Evolutionary conservation across 2,329 filamentous ascomycete genomes (phyloP).

Genomic region (Aspergillus caelatus): DNA sequence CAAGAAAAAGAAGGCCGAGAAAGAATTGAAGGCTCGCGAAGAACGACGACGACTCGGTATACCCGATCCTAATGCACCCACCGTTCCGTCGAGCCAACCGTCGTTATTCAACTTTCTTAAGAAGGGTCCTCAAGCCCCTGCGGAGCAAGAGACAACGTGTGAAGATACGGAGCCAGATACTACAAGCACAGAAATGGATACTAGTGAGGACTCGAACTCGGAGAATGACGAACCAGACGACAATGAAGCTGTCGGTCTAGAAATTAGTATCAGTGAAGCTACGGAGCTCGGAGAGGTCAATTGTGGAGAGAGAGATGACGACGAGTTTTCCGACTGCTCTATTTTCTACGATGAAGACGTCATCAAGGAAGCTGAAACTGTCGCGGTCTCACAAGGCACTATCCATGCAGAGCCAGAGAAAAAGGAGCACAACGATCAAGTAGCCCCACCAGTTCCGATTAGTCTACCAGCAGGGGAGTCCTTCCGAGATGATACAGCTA

Average conservation of each 20-base stretch:
- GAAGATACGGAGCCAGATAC: conserved; percentile 17
- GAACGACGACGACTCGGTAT: conserved; percentile 35
- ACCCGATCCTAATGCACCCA: conserved; percentile 34
- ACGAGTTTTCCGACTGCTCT: conserved; percentile 39
- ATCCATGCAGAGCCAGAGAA: background rate
- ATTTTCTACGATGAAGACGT: conserved; percentile 35
- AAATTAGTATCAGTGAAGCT: background rate
- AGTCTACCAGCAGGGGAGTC: conserved; percentile 26
- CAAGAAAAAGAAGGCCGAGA: conserved; percentile 40
- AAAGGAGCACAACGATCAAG: background rate
- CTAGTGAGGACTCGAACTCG: conserved; percentile 6
- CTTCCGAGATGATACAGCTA: conserved; percentile 40
- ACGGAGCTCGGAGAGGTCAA: background rate
- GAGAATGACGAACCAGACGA: conserved; percentile 25
- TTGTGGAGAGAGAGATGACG: conserved; percentile 23
- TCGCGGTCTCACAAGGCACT: conserved; percentile 10
- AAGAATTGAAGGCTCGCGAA: conserved; percentile 37
- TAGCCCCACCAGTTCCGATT: background rate
- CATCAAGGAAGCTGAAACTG: conserved; percentile 26
- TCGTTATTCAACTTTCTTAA: conserved; percentile 36
- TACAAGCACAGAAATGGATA: conserved; percentile 21
- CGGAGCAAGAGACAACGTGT: conserved; percentile 10
- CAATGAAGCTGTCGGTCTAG: conserved; percentile 1
- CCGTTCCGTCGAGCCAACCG: conserved; percentile 39
- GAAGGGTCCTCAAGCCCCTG: conserved; percentile 6